Evolutionary conservation across 257 asterid species (phyloP).

Genomic region (Ilex aquifolium): DNA sequence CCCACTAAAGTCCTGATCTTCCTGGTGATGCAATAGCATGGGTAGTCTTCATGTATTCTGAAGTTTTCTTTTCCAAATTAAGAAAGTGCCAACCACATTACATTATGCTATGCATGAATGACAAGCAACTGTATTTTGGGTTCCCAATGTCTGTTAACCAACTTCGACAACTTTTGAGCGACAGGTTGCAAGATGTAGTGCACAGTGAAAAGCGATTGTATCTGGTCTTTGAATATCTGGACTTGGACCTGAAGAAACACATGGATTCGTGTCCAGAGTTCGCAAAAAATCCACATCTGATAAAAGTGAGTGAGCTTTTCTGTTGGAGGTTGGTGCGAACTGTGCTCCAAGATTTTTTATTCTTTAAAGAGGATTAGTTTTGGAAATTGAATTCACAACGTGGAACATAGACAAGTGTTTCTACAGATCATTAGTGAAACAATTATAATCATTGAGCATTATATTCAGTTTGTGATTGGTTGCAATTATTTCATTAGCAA

Average conservation of each 20-base stretch:
- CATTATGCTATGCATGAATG: too few species aligned
- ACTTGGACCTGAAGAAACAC: constrained; percentile 95
- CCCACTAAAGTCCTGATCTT: too few species aligned
- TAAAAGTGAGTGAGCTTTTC: constrained; percentile 57
- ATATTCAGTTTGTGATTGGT: too few species aligned
- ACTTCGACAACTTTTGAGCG: constrained; percentile 8
- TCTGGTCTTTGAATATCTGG: constrained; percentile 93
- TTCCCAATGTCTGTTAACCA: background rate
- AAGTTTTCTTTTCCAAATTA: too few species aligned
- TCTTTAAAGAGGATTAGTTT: constrained; percentile 8
- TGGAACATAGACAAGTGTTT: too few species aligned
- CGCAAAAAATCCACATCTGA: constrained; percentile 69
- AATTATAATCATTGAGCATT: too few species aligned
- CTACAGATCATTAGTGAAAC: too few species aligned
- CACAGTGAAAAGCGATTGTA: constrained; percentile 89
- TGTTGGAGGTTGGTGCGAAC: constrained; percentile 11
- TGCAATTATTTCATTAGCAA: too few species aligned
- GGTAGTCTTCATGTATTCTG: too few species aligned
- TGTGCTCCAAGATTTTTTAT: constrained; percentile 7
- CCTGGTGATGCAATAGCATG: too few species aligned
- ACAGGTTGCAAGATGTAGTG: constrained; percentile 97
- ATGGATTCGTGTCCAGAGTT: constrained; percentile 95
- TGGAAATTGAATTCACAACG: too few species aligned
- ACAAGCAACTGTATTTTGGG: background rate
- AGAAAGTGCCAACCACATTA: too few species aligned